Percentiles rank a stretch among this genome's conserved stretches.
phyloP scores from a whole-genome alignment of 192 early-diverging fungal genomes.

The Coemansia sp. region DNA sequence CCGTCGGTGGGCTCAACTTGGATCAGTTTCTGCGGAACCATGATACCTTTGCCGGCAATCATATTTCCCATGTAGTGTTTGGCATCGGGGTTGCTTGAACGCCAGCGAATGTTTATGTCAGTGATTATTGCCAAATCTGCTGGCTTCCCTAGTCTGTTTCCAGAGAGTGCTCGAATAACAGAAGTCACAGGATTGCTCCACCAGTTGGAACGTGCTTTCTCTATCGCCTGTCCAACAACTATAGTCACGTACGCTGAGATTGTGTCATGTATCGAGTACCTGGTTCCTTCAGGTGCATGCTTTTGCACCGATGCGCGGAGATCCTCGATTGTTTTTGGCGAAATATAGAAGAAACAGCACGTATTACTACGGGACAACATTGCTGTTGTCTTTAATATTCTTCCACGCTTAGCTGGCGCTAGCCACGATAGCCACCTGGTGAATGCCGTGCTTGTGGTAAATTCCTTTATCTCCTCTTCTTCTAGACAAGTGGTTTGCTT shows the following conservation, averaged over 20 bases:
- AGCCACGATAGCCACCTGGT: constrained; percentile 10
- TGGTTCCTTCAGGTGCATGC: not conserved
- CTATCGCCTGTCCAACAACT: not conserved
- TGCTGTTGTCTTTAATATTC: not conserved
- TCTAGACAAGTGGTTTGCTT: not conserved
- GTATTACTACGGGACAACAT: not conserved
- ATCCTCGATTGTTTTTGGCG: not conserved
- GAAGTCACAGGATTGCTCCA: not conserved
- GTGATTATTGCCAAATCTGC: no score
- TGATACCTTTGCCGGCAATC: no score
- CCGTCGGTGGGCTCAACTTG: no score
- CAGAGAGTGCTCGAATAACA: no score
- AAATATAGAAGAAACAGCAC: constrained; percentile 17
- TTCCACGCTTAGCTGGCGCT: constrained; percentile 17
- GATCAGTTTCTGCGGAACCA: no score
- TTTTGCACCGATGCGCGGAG: not conserved
- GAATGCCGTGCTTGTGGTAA: not conserved
- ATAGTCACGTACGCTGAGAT: not conserved
- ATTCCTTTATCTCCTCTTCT: not conserved
- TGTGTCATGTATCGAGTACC: not conserved
- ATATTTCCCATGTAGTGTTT: no score
- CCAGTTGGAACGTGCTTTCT: not conserved
- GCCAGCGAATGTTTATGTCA: no score
- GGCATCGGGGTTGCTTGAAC: no score
- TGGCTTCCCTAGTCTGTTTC: no score